phyloP scores from a whole-genome alignment of 371 early-diverging fungal species.

The Mortierella sp. region DNA sequence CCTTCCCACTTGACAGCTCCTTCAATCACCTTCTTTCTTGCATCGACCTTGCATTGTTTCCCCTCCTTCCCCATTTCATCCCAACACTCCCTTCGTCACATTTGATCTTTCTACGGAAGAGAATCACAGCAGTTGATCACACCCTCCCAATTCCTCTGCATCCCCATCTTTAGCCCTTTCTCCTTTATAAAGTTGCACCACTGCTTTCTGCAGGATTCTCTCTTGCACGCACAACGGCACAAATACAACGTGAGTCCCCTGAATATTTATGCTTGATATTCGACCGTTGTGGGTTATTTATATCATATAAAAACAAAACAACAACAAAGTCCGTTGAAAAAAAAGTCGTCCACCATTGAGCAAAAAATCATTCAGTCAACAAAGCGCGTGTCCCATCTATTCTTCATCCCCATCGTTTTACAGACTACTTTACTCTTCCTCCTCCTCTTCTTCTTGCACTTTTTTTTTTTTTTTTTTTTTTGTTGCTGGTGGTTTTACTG shows the following conservation, averaged over 20 bases:
- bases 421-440: not conserved
- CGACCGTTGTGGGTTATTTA: constrained; percentile 3
- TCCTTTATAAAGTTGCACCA: not conserved
- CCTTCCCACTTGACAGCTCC: not conserved
- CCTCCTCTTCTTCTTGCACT: not conserved
- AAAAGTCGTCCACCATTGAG: not conserved
- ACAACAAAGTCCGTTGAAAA: not conserved
- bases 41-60: not conserved
- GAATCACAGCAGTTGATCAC: too few relatives aligned
- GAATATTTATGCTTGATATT: constrained; percentile 2
- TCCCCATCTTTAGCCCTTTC: not conserved
- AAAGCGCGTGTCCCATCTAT: not conserved
- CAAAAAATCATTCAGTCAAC: not conserved
- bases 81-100: not conserved
- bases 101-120: constrained; percentile 15
- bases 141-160: not conserved
- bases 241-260: not conserved
- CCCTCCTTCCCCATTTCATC: constrained; percentile 1
- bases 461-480: not conserved
- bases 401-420: not conserved
- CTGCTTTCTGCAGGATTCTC: constrained; percentile 7
- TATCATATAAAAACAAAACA: not conserved
- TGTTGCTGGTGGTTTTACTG: not conserved
- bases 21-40: not conserved
- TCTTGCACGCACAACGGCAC: not conserved